A percentile compares a stretch with the other conserved stretches of the same genome.
Evolutionary conservation across 2,329 filamentous ascomycete genomes (phyloP).

Genomic region (Penicillium glabrum): DNA sequence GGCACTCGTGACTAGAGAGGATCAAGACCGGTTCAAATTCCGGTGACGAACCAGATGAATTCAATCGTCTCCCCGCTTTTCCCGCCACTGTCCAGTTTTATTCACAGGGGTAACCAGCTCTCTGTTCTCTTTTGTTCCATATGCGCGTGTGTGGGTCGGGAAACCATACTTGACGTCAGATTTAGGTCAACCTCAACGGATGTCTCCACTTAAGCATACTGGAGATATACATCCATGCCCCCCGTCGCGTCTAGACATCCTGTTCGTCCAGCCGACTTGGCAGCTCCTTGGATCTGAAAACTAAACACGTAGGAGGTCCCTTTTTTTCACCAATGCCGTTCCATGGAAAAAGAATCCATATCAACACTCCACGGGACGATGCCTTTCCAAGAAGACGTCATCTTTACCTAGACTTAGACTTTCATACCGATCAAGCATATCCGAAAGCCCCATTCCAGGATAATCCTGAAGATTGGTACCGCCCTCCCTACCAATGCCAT

Average conservation of each 20-base stretch:
- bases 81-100: background rate
- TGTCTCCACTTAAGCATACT: background rate
- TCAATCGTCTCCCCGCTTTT: background rate
- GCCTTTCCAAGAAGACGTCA: constrained; percentile 23
- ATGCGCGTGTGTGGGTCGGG: background rate
- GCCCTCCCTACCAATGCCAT: constrained; percentile 18
- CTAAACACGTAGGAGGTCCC: too few relatives aligned
- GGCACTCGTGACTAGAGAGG: too few relatives aligned
- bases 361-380: constrained; percentile 8
- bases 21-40: too few relatives aligned
- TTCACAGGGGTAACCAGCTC: background rate
- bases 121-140: background rate
- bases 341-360: background rate
- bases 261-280: too few relatives aligned
- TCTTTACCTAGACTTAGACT: constrained; percentile 40
- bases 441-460: constrained; percentile 30
- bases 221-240: background rate
- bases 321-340: background rate
- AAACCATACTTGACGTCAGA: background rate
- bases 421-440: constrained; percentile 42
- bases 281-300: background rate
- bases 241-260: too few relatives aligned
- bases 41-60: too few relatives aligned
- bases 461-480: constrained; percentile 24
- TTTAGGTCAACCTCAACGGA: background rate